phyloP scores from a whole-genome alignment of 352 stramenopile genomes.

The Achlya hypogyna region DNA sequence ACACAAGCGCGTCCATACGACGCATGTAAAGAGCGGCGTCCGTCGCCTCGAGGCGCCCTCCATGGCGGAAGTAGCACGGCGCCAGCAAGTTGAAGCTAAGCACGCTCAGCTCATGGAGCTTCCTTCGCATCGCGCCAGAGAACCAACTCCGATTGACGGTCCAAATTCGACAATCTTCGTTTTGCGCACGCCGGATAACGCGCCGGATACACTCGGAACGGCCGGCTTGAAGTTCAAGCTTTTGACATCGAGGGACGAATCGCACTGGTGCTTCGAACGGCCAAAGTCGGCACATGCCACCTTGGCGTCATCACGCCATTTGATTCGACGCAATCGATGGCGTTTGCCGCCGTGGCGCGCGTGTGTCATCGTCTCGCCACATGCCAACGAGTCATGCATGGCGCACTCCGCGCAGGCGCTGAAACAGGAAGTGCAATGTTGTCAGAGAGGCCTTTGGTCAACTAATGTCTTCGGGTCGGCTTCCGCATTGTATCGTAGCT shows the following conservation, averaged over 20 bases:
- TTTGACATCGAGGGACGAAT: too few species aligned
- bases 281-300: too few species aligned
- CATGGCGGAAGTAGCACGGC: slow-evolving; percentile 82
- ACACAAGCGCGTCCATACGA: slow-evolving; percentile 58
- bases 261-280: not conserved
- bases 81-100: slow-evolving; percentile 85
- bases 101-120: slow-evolving; percentile 24
- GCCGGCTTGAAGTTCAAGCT: not conserved
- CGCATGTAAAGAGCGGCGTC: slow-evolving; percentile 51
- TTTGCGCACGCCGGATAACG: not conserved
- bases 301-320: not conserved
- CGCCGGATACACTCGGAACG: not conserved
- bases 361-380: not conserved
- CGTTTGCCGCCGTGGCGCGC: not conserved
- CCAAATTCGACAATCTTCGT: not conserved
- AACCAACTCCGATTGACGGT: not conserved
- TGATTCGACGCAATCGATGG: not conserved
- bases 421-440: too few species aligned
- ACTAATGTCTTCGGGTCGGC: too few species aligned
- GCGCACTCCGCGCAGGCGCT: too few species aligned
- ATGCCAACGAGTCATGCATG: too few species aligned
- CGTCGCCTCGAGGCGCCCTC: slow-evolving; percentile 56
- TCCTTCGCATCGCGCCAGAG: slow-evolving; percentile 3
- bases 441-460: too few species aligned
- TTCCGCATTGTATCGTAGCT: too few species aligned